phyloP scores from a whole-genome alignment of 306 rosid species.

The Dalbergia cochinchinensis region DNA sequence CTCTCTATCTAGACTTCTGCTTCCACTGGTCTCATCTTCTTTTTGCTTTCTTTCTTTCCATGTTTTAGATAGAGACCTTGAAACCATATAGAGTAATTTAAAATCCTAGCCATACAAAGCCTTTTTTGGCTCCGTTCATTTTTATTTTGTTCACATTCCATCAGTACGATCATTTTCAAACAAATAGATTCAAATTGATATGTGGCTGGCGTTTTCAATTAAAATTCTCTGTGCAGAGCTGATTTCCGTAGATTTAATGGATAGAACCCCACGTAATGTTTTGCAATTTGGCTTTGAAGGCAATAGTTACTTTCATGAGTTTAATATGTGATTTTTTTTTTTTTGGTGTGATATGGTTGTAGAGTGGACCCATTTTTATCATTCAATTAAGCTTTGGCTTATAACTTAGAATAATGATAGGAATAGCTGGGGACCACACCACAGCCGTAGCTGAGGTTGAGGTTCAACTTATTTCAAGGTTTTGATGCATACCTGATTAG shows the following conservation, averaged over 20 bases:
- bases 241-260: slow-evolving; percentile 27
- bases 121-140: slow-evolving; percentile 23
- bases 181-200: background rate
- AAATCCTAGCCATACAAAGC: slow-evolving; percentile 62
- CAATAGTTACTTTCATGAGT: slow-evolving; percentile 47
- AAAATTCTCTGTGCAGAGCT: background rate
- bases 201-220: background rate
- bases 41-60: slow-evolving; percentile 45
- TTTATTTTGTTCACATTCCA: background rate
- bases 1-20: slow-evolving; percentile 49
- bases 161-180: background rate
- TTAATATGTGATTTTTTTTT: slow-evolving; percentile 12
- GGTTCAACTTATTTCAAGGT: background rate
- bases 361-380: slow-evolving; percentile 43
- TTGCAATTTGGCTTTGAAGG: slow-evolving; percentile 17
- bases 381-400: slow-evolving; percentile 12
- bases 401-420: background rate
- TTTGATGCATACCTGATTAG: slow-evolving; percentile 7
- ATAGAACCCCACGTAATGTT: slow-evolving; percentile 27
- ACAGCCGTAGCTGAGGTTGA: background rate
- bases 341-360: slow-evolving; percentile 7
- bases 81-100: slow-evolving; percentile 49
- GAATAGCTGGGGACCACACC: slow-evolving; percentile 44
- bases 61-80: slow-evolving; percentile 60
- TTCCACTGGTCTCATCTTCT: slow-evolving; percentile 40